A percentile compares a stretch with the other conserved stretches of the same genome.
These are phyloP conservation scores for Earliella scabrosa DNA, from an alignment of 1,284 basidiomycete species.

Conservation along the genomic window DNA sequence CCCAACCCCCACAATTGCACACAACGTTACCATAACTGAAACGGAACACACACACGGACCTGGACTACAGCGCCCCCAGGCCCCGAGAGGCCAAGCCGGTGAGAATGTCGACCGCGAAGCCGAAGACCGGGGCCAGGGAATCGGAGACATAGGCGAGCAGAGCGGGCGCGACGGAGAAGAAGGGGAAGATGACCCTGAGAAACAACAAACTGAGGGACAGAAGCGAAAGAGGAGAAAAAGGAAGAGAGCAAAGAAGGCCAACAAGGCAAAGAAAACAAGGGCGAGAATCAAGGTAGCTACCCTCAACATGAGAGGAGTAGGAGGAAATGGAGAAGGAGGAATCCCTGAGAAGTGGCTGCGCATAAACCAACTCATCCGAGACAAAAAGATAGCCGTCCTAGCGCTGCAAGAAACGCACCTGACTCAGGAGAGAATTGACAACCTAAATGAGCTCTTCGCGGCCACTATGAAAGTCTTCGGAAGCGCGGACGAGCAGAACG, in stretches of 20 bases:
- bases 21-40: background rate
- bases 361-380: background rate
- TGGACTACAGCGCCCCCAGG: background rate
- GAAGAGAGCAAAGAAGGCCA: no score
- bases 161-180: no score
- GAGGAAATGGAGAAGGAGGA: background rate
- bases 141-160: background rate
- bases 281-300: background rate
- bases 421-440: background rate
- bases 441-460: background rate
- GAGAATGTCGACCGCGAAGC: no score
- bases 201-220: no score
- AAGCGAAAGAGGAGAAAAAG: background rate
- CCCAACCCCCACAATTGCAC: background rate
- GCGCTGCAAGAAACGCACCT: no score
- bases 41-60: background rate
- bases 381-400: background rate
- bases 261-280: background rate
- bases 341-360: constrained; percentile 4
- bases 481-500: background rate
- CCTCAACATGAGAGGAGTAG: background rate
- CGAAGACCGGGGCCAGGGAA: background rate
- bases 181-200: no score
- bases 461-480: background rate
- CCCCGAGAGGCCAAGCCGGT: background rate